These are phyloP conservation scores for Debaryomyces maramus DNA, from an alignment of 805 yeast species.

Conservation along the genomic window DNA sequence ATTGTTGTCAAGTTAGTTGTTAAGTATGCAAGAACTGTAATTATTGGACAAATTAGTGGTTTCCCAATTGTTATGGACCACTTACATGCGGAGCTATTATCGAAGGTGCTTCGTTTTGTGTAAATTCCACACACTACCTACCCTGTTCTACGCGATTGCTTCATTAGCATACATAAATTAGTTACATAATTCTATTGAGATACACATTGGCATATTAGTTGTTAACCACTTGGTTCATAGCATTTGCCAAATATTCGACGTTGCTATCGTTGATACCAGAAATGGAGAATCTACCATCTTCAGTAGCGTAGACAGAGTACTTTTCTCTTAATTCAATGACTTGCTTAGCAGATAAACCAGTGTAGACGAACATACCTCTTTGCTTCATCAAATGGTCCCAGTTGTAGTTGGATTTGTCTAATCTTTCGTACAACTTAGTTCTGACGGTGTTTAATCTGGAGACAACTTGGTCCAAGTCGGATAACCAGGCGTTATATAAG, in stretches of 20 bases:
- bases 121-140: too few relatives aligned
- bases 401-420: conserved; percentile 61
- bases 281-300: conserved; percentile 88
- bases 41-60: not conserved
- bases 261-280: conserved; percentile 83
- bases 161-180: too few relatives aligned
- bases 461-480: conserved; percentile 77
- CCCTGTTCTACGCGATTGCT: too few relatives aligned
- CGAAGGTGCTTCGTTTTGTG: too few relatives aligned
- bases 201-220: conserved; percentile 14
- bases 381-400: conserved; percentile 90
- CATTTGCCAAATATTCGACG: conserved; percentile 70
- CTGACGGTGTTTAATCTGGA: conserved; percentile 77
- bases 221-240: conserved; percentile 52
- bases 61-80: too few relatives aligned
- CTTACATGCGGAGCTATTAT: too few relatives aligned
- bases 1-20: too few relatives aligned
- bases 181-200: too few relatives aligned
- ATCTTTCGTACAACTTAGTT: conserved; percentile 56
- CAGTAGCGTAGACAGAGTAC: conserved; percentile 79
- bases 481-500: conserved; percentile 72
- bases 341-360: conserved; percentile 74
- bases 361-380: conserved; percentile 95
- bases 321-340: conserved; percentile 68
- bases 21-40: not conserved